Evolutionary conservation across 768 basidiomycete genomes (phyloP).

Genomic region (Kwoniella newhampshirensis): DNA sequence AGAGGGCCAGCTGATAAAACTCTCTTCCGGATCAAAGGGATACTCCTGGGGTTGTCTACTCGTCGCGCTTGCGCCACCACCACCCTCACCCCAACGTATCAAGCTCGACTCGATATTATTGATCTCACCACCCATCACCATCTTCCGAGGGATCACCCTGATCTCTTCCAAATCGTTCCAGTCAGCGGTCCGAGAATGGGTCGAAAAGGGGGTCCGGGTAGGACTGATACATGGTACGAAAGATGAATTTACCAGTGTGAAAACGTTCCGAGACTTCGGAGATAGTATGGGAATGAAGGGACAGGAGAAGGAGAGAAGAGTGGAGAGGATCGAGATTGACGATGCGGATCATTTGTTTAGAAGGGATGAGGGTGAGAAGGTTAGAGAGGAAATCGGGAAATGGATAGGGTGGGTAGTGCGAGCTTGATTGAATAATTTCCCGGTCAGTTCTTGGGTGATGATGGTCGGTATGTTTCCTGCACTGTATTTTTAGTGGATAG

Average conservation of each 20-base stretch:
- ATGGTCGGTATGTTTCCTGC: too few relatives aligned
- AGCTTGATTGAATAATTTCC: too few relatives aligned
- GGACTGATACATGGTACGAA: conserved; percentile 29
- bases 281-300: neutral
- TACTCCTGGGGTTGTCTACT: conserved; percentile 42
- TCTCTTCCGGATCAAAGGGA: conserved; percentile 29
- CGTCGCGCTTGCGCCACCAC: conserved; percentile 23
- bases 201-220: conserved; percentile 3
- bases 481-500: too few relatives aligned
- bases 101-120: conserved; percentile 33
- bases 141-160: conserved; percentile 19
- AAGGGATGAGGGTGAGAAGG: conserved; percentile 20
- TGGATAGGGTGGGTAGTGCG: conserved; percentile 9
- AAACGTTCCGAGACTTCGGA: conserved; percentile 8
- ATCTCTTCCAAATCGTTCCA: conserved; percentile 26
- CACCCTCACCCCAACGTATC: conserved; percentile 8
- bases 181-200: neutral
- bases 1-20: neutral
- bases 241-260: conserved; percentile 35
- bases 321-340: conserved; percentile 44
- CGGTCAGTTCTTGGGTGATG: too few relatives aligned
- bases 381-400: conserved; percentile 16
- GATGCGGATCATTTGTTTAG: conserved; percentile 60
- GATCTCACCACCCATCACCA: conserved; percentile 16
- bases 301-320: neutral